Base-by-base conservation (phyloP, 2,329 filamentous ascomycete genomes). In the Pseudocercospora fuligena region DNA sequence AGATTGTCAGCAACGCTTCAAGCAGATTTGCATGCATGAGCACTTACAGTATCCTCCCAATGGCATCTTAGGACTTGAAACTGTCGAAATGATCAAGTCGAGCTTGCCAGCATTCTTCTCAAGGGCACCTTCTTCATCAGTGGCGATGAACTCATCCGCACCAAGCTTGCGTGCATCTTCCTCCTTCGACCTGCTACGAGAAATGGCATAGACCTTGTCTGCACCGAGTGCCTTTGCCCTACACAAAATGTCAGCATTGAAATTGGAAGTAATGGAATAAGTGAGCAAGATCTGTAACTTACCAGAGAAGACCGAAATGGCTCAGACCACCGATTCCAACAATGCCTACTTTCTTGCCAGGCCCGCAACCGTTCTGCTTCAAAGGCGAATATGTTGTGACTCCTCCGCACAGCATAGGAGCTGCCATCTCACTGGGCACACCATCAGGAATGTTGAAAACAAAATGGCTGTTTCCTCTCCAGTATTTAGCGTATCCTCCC, bases 371-470 rank as follows among this genome's bases (percentile, higher is more conserved):
- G 36, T 90, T 88, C 27, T 89, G 84, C 60, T 85, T 85, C 16
- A 94, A 79, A 0, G 92, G 92, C 5, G 86, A 85, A 75, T 87
- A 95, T 0, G 89, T 85, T 0, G 92, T 94, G 60, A 94, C 84
- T 1, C 92, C 92, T 1, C 88, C 92, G 75, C 92, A 94, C 25
- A 94, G 84, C 82, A 94, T 88, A 1, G 92, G 91, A 1, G 91
- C 86, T 2, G 85, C 86, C 65, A 83, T 80, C 19, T 81, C 82
- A 31, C 80, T 83, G 1, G 78, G 73, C 25, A 89, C 66, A 0
- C 66, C 74, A 6, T 84, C 80, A 0, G 86, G 86, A 64, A 88
- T 86, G 70, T 78, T 81, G 72, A 87, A 79, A 0, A 82, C 83
- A 68, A 92, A 93, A 70, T 86, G 83, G 6, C 40, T 57, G 16